Base-by-base conservation (phyloP, 2,329 filamentous ascomycete species). In the Fusarium sp. region DNA sequence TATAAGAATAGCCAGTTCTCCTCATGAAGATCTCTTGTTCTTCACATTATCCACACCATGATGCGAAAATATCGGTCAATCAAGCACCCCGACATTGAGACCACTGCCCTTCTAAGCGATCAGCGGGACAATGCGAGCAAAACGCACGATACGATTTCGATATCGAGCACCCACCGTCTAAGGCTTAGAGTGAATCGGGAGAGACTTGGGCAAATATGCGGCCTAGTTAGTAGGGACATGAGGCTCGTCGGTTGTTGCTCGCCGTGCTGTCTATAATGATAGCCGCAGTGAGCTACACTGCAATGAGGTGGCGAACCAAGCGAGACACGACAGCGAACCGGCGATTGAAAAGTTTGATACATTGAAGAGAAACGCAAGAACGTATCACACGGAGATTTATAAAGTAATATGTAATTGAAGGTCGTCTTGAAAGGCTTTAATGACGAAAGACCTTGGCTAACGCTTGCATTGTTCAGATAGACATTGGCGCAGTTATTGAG, bases 201-300 rank as follows among this genome's bases (percentile, higher is more conserved):
- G 25, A 51, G 3, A 73, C 88, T 25, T 85, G 86, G 65, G 60
- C 81, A 16, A 80, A 86, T 21, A 80, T 85, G 49, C 75, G 87
- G 25, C 85, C 83, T 7, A 83, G 86, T 69, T 86, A 85, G 85
- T 84, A 88, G 75, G 80, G 85, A 41, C 84, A 88, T 65, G 84
- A 88, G 67, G 86, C 84, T 26, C 84, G 84, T 11, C 84, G 85
- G 7, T 79, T 88, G 75, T 75, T 82, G 21, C 78, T 78, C 45
- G 84, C 85, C n/a, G 77, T 88, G 45, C 72, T 77, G 19, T 79
- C 84, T 79, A 83, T 88, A 42, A 21, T 16, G 23, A 11, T 30
- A 23, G 44, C 4, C 30, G 14, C 19, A 16, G 23, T 25, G 21
- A 31, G 41, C 13, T 25, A 19, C 12, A 25, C 30, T 25, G 3